Evolutionary conservation across 2,329 filamentous ascomycete species (phyloP), one percentile per base, ranked within the genome.

Genomic region (Colletotrichum sp.): DNA sequence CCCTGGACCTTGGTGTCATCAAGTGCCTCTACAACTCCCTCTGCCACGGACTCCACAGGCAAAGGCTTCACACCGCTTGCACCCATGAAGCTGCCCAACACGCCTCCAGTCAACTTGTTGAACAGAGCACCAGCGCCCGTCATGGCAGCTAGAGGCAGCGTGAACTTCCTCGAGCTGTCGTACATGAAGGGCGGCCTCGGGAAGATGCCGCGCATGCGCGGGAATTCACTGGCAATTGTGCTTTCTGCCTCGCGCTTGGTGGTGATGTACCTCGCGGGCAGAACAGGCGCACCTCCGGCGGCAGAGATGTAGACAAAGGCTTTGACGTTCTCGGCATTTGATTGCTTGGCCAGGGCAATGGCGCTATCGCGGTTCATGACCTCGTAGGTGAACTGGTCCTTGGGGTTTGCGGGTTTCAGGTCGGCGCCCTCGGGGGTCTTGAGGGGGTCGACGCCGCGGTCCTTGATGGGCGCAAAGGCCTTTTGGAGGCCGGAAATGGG

Each of bases 341-440:
- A 92, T 81, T 96, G 94, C 79, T 93, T 91, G 16, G 96, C 97
- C 16, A 98, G 89, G 69, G 93, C 90, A 75, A 98, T 91, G 62
- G 96, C 96, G 85, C 87, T 91, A 85, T 98, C 96, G 71, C 97
- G 91, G 85, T 99, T 99, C 95, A 99, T 98, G 74, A 95, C 89
- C 86, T 98, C 97, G 86, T 99, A 99, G 21, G 96, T 98, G 79
- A 98, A 88, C 84, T 97, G 94, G 31, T 92, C 92, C 78, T 92
- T 91, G 59, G 87, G 89, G 82, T 94, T 92, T 66, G 91, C 87
- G 1, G 92, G 89, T 77, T 89, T 88, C 77, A 96, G 88, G 74
- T 90, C 88, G 75, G 90, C 89, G 63, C 88, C 90, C 43, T 75
- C 75, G 55, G 87, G 86, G 67, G 89, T 88, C 74, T 93, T 89